Evolutionary conservation across 2,329 filamentous ascomycete genomes (phyloP), one percentile per base, ranked within the genome.

Genomic region (Ophiostoma novo-ulmi): DNA sequence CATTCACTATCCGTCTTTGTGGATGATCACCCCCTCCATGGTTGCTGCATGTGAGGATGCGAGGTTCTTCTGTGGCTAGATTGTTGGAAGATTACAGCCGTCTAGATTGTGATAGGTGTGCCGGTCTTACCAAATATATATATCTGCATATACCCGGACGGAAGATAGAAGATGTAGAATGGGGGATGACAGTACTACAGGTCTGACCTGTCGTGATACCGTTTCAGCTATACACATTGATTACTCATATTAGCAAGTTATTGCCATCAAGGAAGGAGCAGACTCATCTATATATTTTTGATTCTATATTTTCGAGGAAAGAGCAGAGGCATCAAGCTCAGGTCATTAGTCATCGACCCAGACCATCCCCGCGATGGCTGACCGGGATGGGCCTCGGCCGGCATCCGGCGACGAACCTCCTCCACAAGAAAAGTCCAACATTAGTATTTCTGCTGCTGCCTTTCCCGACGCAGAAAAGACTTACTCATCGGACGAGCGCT

Each of bases 381-480:
- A 64, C 31, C 31, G 35, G 31, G 31, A 58, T 8, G 52, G n/a
- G n/a, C 61, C 61, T n/a, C 61, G 61, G 61, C 61, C 61, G 58
- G 31, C 58, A 26, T 58, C 52, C 52, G 52, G 52, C 8, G 52
- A 58, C n/a, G 22, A 14, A 5, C 52, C 8, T 58, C n/a, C n/a
- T 1, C 52, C 22, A 22, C 52, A 58, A 58, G 58, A 35, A 14
- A 64, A 64, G 61, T n/a, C 61, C 14, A 6, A 11, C 31, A 38
- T 38, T 11, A 35, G 35, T 8, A n/a, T 64, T 8, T 64, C 61
- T 38, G 17, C 35, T 20, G 17, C 61, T 36, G 31, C 5, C 35
- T 5, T 64, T 14, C 8, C 61, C 7, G 78, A 79, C 70, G 72
- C 75, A 3, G 78, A 79, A 61, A 80, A 80, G 75, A 74, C 70